These are phyloP conservation scores for Penicillium sp. DNA, from an alignment of 2,329 filamentous ascomycete genomes.

Conservation along the genomic window DNA sequence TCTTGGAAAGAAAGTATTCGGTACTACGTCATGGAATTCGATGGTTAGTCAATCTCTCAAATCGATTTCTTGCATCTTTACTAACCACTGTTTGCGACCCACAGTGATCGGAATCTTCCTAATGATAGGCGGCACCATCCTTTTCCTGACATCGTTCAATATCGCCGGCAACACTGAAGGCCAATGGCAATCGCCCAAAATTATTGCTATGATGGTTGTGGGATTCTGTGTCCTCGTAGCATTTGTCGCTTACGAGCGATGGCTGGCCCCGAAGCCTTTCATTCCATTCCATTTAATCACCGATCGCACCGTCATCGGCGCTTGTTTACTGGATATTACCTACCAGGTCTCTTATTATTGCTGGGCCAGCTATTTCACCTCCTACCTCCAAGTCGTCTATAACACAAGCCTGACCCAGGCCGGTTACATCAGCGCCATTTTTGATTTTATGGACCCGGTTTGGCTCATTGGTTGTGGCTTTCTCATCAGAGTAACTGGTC, in stretches of 20 bases:
- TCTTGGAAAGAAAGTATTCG: conserved; percentile 46
- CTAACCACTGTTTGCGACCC: neutral
- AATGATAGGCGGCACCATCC: conserved; percentile 57
- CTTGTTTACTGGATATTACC: conserved; percentile 27
- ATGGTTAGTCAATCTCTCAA: conserved; percentile 39
- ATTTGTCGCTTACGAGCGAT: conserved; percentile 56
- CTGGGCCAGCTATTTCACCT: conserved; percentile 31
- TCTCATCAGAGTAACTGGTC: conserved; percentile 50
- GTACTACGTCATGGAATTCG: conserved; percentile 61
- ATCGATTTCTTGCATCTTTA: neutral
- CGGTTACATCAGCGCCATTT: conserved; percentile 49
- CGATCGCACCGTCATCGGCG: conserved; percentile 30
- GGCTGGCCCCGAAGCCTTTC: conserved; percentile 46
- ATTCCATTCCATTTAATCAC: conserved; percentile 45
- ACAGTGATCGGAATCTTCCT: conserved; percentile 57
- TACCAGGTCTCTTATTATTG: conserved; percentile 34
- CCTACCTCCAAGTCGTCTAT: conserved; percentile 27
- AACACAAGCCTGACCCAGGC: conserved; percentile 30
- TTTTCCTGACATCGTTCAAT: conserved; percentile 49
- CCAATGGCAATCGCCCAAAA: conserved; percentile 45
- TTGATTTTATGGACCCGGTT: conserved; percentile 43
- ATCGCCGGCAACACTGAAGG: conserved; percentile 44
- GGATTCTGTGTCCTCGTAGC: conserved; percentile 53
- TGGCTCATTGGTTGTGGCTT: conserved; percentile 40
- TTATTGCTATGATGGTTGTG: conserved; percentile 53